Conservation (phyloP, 179 eudicot species). For the Pouteria campechiana region DNA sequence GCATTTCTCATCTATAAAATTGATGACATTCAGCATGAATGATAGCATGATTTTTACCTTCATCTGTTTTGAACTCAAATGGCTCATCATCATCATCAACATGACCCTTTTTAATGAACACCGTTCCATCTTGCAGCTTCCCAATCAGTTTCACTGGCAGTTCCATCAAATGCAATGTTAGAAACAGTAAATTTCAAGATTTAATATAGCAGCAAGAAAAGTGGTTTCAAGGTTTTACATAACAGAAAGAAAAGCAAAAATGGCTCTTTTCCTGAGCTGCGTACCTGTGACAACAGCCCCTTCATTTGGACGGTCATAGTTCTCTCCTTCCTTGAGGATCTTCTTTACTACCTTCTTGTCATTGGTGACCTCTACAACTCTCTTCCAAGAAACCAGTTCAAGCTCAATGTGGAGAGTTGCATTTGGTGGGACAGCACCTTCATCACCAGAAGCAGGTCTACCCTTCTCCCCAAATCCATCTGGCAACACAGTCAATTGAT, state of each 20-base stretch:
- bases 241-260: not conserved
- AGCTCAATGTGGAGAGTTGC: conserved; percentile 30
- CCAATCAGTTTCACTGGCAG: conserved; percentile 75
- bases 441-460: conserved; percentile 22
- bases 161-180: not conserved
- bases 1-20: no score
- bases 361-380: conserved; percentile 37
- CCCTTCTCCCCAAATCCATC: conserved; percentile 64
- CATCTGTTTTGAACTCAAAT: conserved; percentile 83
- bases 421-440: conserved; percentile 41
- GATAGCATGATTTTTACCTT: no score
- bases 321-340: conserved; percentile 53
- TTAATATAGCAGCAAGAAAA: no score
- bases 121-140: conserved; percentile 76
- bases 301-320: conserved; percentile 43
- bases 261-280: no score
- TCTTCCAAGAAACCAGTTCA: conserved; percentile 59
- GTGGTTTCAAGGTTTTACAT: no score
- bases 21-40: no score
- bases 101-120: conserved; percentile 66
- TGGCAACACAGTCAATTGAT: conserved; percentile 14
- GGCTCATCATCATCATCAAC: conserved; percentile 48
- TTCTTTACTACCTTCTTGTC: conserved; percentile 51
- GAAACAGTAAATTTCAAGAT: no score
- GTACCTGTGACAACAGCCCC: conserved; percentile 37